Conservation (phyloP, 2,329 filamentous ascomycete genomes). For the Fusarium sp. region DNA sequence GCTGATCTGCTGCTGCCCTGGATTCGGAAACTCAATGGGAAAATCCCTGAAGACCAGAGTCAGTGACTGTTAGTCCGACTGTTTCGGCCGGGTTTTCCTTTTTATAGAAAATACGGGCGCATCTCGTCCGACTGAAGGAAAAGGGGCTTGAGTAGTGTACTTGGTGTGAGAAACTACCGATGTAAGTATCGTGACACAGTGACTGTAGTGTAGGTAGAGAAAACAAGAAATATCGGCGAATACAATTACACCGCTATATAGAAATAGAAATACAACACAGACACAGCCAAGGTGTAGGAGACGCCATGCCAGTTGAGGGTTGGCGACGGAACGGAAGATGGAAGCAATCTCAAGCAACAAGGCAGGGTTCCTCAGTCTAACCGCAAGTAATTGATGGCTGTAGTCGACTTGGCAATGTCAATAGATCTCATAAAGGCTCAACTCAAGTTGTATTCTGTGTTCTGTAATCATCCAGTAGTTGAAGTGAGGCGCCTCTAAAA, state of each 20-base stretch:
- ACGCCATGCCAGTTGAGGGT: conserved; percentile 1
- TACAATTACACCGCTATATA: conserved; percentile 16
- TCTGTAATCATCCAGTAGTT: not conserved
- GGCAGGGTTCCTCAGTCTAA: not conserved
- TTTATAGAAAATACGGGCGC: conserved; percentile 17
- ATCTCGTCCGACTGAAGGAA: conserved; percentile 7
- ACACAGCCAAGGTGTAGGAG: not conserved
- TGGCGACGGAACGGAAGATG: not conserved
- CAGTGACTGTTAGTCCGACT: not conserved
- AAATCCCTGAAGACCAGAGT: conserved; percentile 8
- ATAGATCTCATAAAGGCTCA: not conserved
- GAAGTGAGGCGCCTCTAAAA: conserved; percentile 35
- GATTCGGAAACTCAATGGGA: conserved; percentile 8
- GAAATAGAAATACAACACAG: not conserved
- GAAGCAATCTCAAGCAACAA: conserved; percentile 7
- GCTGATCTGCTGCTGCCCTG: not conserved
- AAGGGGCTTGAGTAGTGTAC: not conserved
- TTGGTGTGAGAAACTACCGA: not conserved
- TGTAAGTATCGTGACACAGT: not conserved
- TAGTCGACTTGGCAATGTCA: not conserved
- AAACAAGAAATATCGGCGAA: not conserved
- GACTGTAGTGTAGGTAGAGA: not conserved
- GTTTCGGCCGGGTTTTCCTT: conserved; percentile 15
- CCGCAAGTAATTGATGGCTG: not conserved
- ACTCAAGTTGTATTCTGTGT: not conserved